Evolutionary conservation across 345 rosid genomes (phyloP).

Genomic region (Acer yangbiense): DNA sequence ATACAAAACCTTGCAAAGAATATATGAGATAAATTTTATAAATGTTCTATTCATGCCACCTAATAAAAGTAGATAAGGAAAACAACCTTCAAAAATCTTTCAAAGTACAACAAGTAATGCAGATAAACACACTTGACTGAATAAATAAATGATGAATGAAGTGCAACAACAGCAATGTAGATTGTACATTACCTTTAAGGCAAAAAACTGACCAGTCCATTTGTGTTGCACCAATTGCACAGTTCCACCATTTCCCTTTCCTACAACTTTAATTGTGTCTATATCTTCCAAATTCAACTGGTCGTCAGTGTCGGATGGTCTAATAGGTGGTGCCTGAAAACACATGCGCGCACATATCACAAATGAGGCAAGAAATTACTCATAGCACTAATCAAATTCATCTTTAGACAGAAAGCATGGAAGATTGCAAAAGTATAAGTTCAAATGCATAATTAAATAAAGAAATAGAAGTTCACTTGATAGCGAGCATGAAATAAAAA

Average conservation of each 20-base stretch:
- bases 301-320: constrained; percentile 70
- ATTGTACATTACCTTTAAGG: constrained; percentile 67
- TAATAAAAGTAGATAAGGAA: neutral
- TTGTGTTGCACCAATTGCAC: constrained; percentile 97
- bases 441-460: neutral
- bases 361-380: constrained; percentile 3
- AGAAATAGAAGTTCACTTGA: neutral
- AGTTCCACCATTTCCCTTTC: constrained; percentile 92
- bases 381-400: neutral
- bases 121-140: neutral
- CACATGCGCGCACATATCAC: constrained; percentile 1
- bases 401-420: neutral
- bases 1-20: neutral
- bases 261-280: constrained; percentile 77
- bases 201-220: constrained; percentile 89
- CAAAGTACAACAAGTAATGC: neutral
- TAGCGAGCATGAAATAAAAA: neutral
- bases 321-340: constrained; percentile 68
- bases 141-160: neutral
- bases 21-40: neutral
- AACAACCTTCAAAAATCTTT: neutral
- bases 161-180: neutral
- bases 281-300: constrained; percentile 76
- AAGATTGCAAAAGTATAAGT: neutral
- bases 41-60: neutral